phyloP scores from a whole-genome alignment of 2,329 filamentous ascomycete species.

The Monilinia fructicola region DNA sequence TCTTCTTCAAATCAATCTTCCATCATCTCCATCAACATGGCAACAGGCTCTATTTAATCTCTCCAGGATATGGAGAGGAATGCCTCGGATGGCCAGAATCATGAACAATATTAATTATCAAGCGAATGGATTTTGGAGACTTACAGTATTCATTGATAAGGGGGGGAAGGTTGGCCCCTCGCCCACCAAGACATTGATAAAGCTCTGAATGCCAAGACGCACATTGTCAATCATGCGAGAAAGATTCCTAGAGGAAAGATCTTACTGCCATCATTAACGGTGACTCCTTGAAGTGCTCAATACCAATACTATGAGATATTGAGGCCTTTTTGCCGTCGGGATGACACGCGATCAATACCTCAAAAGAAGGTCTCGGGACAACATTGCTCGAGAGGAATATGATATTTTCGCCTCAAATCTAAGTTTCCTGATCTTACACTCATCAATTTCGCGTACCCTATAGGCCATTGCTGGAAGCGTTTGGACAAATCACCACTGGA shows the following conservation, averaged over 20 bases:
- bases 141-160: conserved; percentile 23
- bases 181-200: conserved; percentile 58
- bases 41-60: background rate
- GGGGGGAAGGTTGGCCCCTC: conserved; percentile 54
- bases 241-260: conserved; percentile 15
- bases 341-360: background rate
- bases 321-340: background rate
- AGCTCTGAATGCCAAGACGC: conserved; percentile 65
- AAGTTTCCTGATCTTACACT: background rate
- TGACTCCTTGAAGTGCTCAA: conserved; percentile 1
- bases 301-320: conserved; percentile 16
- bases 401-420: background rate
- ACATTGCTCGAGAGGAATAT: background rate
- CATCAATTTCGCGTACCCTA: conserved; percentile 10
- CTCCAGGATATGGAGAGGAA: conserved; percentile 25
- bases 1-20: background rate
- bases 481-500: conserved; percentile 55
- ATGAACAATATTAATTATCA: conserved; percentile 20
- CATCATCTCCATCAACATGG: background rate
- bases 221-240: conserved; percentile 64
- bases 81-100: conserved; percentile 22
- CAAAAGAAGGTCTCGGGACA: background rate
- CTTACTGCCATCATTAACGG: background rate
- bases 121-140: too few species aligned
- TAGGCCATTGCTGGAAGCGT: conserved; percentile 54